These are phyloP conservation scores for Quercus berberidifolia DNA, from an alignment of 306 rosid genomes.

Conservation along the genomic window DNA sequence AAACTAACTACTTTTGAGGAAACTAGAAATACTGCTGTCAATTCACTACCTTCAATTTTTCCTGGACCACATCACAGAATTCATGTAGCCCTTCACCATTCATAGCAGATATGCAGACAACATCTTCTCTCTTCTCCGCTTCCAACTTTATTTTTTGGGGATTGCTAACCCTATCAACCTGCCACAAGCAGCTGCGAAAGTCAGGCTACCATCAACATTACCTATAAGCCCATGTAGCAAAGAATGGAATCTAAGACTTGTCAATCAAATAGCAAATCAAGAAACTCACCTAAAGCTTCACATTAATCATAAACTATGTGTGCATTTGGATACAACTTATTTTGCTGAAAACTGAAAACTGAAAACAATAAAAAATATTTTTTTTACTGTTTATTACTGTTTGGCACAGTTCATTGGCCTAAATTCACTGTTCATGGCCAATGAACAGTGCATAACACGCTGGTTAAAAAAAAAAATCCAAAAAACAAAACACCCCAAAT, in stretches of 20 bases:
- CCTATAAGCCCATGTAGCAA: neutral
- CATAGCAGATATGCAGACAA: constrained; percentile 82
- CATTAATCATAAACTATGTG: neutral
- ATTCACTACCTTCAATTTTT: constrained; percentile 67
- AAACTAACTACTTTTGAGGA: neutral
- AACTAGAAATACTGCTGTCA: constrained; percentile 4
- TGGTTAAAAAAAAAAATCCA: no score
- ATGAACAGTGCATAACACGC: no score
- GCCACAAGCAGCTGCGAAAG: constrained; percentile 22
- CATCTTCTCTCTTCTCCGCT: constrained; percentile 72
- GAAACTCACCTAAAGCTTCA: neutral
- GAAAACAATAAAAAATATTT: no score
- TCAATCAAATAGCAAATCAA: neutral
- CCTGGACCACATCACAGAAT: constrained; percentile 78
- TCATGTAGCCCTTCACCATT: constrained; percentile 67
- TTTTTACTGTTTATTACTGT: no score
- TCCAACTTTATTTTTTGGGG: constrained; percentile 60
- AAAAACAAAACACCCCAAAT: no score
- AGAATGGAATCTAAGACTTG: neutral
- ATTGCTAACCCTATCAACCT: constrained; percentile 77
- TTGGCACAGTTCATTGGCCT: no score
- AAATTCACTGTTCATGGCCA: no score
- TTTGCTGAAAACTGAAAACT: no score
- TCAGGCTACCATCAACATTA: constrained; percentile 4
- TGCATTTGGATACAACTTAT: no score